Conservation (phyloP, 257 asterid species). For the Solanum appendiculatum region DNA sequence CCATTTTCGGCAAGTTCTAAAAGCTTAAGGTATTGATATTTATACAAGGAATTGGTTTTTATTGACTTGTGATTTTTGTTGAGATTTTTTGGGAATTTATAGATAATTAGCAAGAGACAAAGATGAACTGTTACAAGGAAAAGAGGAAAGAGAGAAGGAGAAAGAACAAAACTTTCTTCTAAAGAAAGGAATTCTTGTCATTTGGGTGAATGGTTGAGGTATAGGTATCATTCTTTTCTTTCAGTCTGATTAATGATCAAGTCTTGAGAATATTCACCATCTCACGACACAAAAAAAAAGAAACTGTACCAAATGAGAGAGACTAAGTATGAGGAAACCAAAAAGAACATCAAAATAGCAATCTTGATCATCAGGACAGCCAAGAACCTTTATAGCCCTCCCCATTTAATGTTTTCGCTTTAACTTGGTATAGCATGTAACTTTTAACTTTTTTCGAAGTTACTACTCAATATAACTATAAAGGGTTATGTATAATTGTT, state of each 20-base stretch:
- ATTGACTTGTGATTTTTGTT: neutral
- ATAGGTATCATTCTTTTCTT: conserved; percentile 54
- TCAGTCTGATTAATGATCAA: neutral
- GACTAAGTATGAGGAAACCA: neutral
- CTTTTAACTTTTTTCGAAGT: neutral
- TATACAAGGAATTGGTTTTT: neutral
- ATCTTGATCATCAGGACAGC: neutral
- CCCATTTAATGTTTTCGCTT: neutral
- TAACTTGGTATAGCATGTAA: neutral
- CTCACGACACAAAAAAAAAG: neutral
- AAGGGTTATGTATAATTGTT: neutral
- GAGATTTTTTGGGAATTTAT: conserved; percentile 23
- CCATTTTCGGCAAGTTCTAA: conserved; percentile 16
- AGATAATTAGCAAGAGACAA: conserved; percentile 13
- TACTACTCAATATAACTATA: neutral
- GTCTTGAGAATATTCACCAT: neutral
- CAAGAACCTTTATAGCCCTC: neutral
- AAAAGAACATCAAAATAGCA: neutral
- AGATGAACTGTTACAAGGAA: conserved; percentile 9
- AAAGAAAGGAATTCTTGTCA: conserved; percentile 36
- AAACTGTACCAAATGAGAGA: neutral
- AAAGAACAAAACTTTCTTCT: conserved; percentile 30
- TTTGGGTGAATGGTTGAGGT: neutral
- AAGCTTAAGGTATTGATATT: neutral
- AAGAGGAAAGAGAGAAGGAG: conserved; percentile 8